Evolutionary conservation across 2,329 filamentous ascomycete species (phyloP).

Genomic region (Trichoderma sp.): DNA sequence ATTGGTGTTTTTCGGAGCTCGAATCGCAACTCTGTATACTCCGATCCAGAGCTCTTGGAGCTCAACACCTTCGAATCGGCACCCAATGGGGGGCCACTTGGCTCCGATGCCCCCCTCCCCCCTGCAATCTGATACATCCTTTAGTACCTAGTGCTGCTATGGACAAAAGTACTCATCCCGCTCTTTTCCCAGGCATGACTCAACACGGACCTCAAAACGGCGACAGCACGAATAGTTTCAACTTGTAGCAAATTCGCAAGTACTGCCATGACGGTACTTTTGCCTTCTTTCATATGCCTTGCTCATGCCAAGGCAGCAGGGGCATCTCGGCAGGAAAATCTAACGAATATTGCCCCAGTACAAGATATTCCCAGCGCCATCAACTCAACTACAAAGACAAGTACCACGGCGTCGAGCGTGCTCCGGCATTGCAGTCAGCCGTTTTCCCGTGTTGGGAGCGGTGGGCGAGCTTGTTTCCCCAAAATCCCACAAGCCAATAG

Average conservation of each 20-base stretch:
- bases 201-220: conserved; percentile 7
- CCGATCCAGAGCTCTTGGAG: conserved; percentile 1
- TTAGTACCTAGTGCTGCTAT: background rate
- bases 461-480: background rate
- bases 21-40: conserved; percentile 1
- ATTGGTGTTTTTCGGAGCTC: background rate
- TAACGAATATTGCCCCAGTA: background rate
- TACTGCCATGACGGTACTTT: background rate
- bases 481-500: background rate
- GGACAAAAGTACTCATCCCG: conserved; percentile 4
- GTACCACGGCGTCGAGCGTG: background rate
- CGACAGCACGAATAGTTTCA: conserved; percentile 16
- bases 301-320: background rate
- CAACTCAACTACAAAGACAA: background rate
- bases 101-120: conserved; percentile 9
- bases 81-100: conserved; percentile 2
- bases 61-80: conserved; percentile 18
- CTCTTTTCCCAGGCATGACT: conserved; percentile 15
- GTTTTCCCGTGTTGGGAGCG: background rate
- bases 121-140: background rate
- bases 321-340: background rate
- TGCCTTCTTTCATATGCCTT: background rate
- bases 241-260: background rate
- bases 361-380: background rate
- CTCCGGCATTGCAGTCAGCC: background rate